Base-by-base conservation (phyloP, 371 early-diverging fungal species). In the Mucor velutinosus region DNA sequence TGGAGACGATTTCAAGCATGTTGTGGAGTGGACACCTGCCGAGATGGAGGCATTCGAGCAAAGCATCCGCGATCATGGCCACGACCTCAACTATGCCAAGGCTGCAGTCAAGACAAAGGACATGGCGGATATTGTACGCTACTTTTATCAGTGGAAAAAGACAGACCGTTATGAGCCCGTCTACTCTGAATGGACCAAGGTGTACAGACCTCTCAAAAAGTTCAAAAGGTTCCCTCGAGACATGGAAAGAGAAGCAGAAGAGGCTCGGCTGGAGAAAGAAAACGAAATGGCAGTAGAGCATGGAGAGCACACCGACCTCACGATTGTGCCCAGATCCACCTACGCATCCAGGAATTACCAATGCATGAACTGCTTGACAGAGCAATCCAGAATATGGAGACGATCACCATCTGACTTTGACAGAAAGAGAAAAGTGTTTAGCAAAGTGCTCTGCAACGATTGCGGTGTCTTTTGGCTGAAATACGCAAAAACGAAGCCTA, bases 381-480 rank as follows among this genome's bases (percentile, higher is more conserved):
- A 75, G 19, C 80, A 69, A 37, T 86, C 86, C 25, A 59, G 66
- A 4, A 69, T 80, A 60, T 89, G 89, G 87, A 86, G 81, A 61
- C 79, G 79, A 60, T 68, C 76, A 5, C 85, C 77, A 37, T 86
- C 78, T 57, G 90, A 86, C 60, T 78, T 76, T 8, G 87, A 87
- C 33, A 59, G 80, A 15, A 79, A 81, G 51, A 73, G 81, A 27
- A 79, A 81, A 41, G 58, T 73, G 17, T 83, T 81, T 17, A 69
- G 76, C n/a, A 62, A 74, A 37, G 87, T 90, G 0, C 76, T 91
- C n/a, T 94, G 95, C 66, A 74, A 84, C 56, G 87, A 88, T 19
- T 94, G 95, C 66, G 89, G 89, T 33, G 77, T 81, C 19, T 86
- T 87, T 72, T 94, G 92, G 93, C 73, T 90, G 15, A 91, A 90